Evolutionary conservation across 139 green algal genomes (phyloP), one percentile per base, ranked within the genome.

Genomic region (Axilococcus clingmanii): DNA sequence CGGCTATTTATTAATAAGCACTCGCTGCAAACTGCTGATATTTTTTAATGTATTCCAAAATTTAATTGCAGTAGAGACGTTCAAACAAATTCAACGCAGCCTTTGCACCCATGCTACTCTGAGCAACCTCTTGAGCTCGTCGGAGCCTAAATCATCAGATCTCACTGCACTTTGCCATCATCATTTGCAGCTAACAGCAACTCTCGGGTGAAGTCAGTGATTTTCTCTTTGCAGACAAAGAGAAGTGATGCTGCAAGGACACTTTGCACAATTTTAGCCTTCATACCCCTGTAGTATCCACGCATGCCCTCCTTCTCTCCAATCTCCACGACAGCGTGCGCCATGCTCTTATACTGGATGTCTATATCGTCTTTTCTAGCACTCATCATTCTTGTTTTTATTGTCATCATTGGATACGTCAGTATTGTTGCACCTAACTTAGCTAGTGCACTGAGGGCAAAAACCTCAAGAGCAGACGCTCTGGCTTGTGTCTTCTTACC

Each of bases 391-490:
- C 83, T 55, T 37, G 71, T 76, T 72, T 97, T 96, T 49, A 97
- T 74, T 32, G 93, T 70, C 40, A 95, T 73, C 69, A 98, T 57
- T 3, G 91, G 91, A 61, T 97, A 98, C 2, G 91, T 98, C 12
- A 82, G 43, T 35, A 97, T 43, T 11, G 91, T 97, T 12, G 90
- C 85, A 0, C 85, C 85, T 31, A 93, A 58, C 78, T 97, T 98
- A 34, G 90, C 85, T 29, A 94, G 16, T 1, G 87, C 79, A 4
- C 67, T 80, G 19, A 93, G 43, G 24, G 82, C 8, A 60, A 97
- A 97, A 11, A 95, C 68, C 53, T 96, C 81, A 1, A 57, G n/a
- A 12, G 74, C 45, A 12, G 40, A 30, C 25, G 61, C 8, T 38
- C 48, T 46, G 48, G 40, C 24, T 5, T 3, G 11, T 9, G 19